phyloP scores from a whole-genome alignment of 2,329 filamentous ascomycete genomes.

The Chaetomiaceae sp. region DNA sequence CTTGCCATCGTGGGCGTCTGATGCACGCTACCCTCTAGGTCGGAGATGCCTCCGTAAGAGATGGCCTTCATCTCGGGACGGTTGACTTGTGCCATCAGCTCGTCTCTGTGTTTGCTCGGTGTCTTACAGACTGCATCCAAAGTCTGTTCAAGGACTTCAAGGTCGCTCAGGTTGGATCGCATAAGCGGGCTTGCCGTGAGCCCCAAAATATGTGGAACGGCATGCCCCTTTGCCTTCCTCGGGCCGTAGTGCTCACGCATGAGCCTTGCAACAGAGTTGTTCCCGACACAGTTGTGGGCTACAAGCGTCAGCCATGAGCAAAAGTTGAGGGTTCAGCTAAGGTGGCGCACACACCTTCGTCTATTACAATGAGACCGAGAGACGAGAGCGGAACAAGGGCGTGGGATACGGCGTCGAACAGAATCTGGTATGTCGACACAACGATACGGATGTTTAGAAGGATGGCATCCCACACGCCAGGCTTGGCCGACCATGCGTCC shows the following conservation, averaged over 20 bases:
- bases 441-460: constrained; percentile 65
- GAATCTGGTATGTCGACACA: constrained; percentile 70
- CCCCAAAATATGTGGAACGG: constrained; percentile 66
- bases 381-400: constrained; percentile 63
- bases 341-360: constrained; percentile 60
- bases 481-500: constrained; percentile 66
- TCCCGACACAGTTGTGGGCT: constrained; percentile 71
- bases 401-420: constrained; percentile 69
- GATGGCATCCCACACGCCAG: constrained; percentile 59
- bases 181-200: constrained; percentile 77
- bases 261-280: constrained; percentile 62
- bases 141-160: constrained; percentile 62
- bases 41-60: constrained; percentile 29
- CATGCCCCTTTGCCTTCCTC: constrained; percentile 34
- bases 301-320: constrained; percentile 16
- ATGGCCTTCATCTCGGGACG: constrained; percentile 52
- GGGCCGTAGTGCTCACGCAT: constrained; percentile 69
- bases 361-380: constrained; percentile 70
- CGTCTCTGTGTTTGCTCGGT: constrained; percentile 63
- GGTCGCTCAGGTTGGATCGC: constrained; percentile 48
- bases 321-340: background rate
- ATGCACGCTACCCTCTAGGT: constrained; percentile 27
- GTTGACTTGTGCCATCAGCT: constrained; percentile 65
- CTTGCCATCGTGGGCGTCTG: constrained; percentile 39
- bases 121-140: constrained; percentile 66